Evolutionary conservation across 305 asterid species (phyloP).

Genomic region (Lippia alba): DNA sequence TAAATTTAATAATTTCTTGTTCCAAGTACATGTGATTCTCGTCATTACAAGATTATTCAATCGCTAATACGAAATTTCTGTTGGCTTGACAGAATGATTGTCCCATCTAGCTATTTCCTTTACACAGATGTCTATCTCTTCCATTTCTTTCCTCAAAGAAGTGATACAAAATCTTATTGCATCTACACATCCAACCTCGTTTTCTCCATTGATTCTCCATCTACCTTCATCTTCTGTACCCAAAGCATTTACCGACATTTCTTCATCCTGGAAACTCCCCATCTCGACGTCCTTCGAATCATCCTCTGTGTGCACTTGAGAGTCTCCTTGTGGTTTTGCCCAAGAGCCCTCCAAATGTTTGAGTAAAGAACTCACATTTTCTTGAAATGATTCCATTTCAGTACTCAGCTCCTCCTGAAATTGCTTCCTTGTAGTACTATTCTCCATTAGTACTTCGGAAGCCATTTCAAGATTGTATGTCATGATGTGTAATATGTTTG

Average conservation of each 20-base stretch:
- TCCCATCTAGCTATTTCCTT: constrained; percentile 47
- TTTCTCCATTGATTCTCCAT: constrained; percentile 18
- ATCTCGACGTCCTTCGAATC: constrained; percentile 42
- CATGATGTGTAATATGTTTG: constrained; percentile 41
- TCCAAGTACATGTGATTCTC: too few relatives aligned
- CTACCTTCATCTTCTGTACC: constrained; percentile 23
- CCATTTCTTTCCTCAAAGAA: constrained; percentile 40
- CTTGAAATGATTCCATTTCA: constrained; percentile 37
- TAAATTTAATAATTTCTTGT: too few relatives aligned
- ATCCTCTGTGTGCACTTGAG: constrained; percentile 39
- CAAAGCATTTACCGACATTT: not conserved
- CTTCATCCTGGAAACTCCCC: constrained; percentile 31
- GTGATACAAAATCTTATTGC: constrained; percentile 46
- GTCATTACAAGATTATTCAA: too few relatives aligned
- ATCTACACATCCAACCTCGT: constrained; percentile 24
- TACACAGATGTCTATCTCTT: constrained; percentile 23
- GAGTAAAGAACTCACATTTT: constrained; percentile 37
- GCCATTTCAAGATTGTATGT: constrained; percentile 41
- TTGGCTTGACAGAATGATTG: constrained; percentile 30
- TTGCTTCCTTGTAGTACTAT: constrained; percentile 35
- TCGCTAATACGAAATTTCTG: constrained; percentile 4
- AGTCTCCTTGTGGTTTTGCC: constrained; percentile 18
- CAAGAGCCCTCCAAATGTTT: constrained; percentile 32
- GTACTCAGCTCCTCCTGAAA: constrained; percentile 41
- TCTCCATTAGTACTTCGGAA: constrained; percentile 24